Evolutionary conservation across 192 early-diverging fungal species (phyloP).

Genomic region (Pilaira anomala): DNA sequence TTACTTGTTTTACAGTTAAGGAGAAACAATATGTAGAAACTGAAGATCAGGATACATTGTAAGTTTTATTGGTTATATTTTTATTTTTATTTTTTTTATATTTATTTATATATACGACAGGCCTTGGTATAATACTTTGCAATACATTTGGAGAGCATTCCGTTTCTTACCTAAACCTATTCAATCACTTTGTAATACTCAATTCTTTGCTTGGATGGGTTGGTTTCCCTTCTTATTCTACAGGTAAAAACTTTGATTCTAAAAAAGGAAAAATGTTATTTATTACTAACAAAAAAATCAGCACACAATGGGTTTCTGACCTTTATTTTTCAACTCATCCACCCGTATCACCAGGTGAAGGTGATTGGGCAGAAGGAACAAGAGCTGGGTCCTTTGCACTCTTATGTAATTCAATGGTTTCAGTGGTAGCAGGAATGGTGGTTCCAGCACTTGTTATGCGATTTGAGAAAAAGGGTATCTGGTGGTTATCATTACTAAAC

Average conservation of each 20-base stretch:
- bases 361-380: constrained; percentile 52
- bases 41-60: constrained; percentile 21
- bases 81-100: too few species aligned
- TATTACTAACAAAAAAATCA: constrained; percentile 2
- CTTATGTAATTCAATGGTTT: constrained; percentile 72
- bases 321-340: constrained; percentile 45
- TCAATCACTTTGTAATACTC: constrained; percentile 78
- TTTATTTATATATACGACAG: constrained; percentile 30
- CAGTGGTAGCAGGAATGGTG: constrained; percentile 61
- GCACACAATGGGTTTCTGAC: constrained; percentile 68
- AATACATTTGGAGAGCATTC: constrained; percentile 57
- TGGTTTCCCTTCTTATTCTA: constrained; percentile 98
- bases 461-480: constrained; percentile 10
- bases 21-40: constrained; percentile 45
- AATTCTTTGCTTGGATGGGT: constrained; percentile 97
- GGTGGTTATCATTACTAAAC: constrained; percentile 43
- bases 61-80: neutral
- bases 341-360: neutral
- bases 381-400: constrained; percentile 87
- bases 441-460: constrained; percentile 50
- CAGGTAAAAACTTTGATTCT: constrained; percentile 56
- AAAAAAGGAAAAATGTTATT: neutral
- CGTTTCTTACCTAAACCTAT: constrained; percentile 67
- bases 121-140: constrained; percentile 45
- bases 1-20: constrained; percentile 67